Base-by-base conservation (phyloP, 768 basidiomycete genomes). In the Lyophyllum shimeji region DNA sequence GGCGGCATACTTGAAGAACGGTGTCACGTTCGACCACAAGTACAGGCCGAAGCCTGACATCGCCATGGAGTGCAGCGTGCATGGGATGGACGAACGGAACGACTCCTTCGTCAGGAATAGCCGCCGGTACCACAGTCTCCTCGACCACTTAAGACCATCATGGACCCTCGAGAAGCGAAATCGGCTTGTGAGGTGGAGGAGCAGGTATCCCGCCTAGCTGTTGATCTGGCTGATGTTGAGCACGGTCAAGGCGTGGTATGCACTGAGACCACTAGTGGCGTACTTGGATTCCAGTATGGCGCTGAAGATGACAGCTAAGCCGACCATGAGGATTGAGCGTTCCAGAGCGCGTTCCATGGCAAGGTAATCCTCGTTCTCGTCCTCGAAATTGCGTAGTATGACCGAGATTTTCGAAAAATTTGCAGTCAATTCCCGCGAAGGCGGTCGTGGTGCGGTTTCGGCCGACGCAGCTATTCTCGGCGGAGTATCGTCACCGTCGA, bases 141-240 rank as follows among this genome's bases (percentile, higher is more conserved):
- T 11, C 7, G 15, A 37, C 34, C 9, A 37, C 34, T 3, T 13
- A 5, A 3, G 15, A 3, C 15, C 34, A 13, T 13, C 34, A 12
- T 6, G 6, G 34, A 37, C 34, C 15, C 15, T 17, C 15, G 34
- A 11, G 15, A 37, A 3, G 34, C 15, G 9, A 37, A 37, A 11
- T 12, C 34, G 9, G 34, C 3, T 37, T 13, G 15, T 37, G 15
- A 17, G 15, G 9, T 11, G 15, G 15, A 37, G 34, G 37, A 55
- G 46, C 17, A 55, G 17, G 33, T 42, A 44, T 0, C 53, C 53
- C 4, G 39, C 17, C 46, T 46, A 54, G 15, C 40, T 48, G n/a
- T 47, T 54, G 8, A 55, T 55, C 37, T 55, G 53, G 39, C 53
- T 43, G 15, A 55, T 18, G 20, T 49, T 55, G 24, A 55, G 46